Percentiles rank a stretch among this genome's conserved stretches.
phyloP scores from a whole-genome alignment of 1,139 yeast species.

The Diutina mesorugosa region DNA sequence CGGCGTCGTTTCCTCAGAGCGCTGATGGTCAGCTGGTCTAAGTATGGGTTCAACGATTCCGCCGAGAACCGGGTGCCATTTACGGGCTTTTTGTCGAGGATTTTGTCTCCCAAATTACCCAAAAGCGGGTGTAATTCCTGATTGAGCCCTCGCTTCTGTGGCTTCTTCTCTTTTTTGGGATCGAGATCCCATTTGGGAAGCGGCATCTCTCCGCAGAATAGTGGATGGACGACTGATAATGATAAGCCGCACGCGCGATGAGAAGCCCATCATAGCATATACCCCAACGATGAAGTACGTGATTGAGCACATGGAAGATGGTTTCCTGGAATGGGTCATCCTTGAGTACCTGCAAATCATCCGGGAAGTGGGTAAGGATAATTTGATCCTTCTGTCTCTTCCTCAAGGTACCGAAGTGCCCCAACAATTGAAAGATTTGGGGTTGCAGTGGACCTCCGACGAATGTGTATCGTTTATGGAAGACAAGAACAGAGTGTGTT shows the following conservation, averaged over 20 bases:
- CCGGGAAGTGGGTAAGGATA: slow-evolving; percentile 66
- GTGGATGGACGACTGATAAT: neutral
- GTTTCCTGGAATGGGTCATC: slow-evolving; percentile 91
- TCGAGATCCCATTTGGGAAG: neutral
- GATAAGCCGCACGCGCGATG: neutral
- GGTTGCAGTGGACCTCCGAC: slow-evolving; percentile 70
- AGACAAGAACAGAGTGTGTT: slow-evolving; percentile 49
- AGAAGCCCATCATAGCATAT: neutral
- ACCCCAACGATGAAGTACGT: slow-evolving; percentile 57
- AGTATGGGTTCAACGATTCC: slow-evolving; percentile 45
- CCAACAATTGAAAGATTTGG: slow-evolving; percentile 38
- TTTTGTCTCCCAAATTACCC: slow-evolving; percentile 13
- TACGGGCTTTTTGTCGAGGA: slow-evolving; percentile 15
- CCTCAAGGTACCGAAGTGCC: slow-evolving; percentile 68
- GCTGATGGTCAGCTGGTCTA: slow-evolving; percentile 24
- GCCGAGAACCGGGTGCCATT: slow-evolving; percentile 25
- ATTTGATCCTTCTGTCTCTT: slow-evolving; percentile 67
- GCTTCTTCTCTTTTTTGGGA: neutral
- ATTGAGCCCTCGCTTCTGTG: neutral
- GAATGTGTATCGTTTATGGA: slow-evolving; percentile 46
- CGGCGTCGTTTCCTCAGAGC: slow-evolving; percentile 9
- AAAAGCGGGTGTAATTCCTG: slow-evolving; percentile 52
- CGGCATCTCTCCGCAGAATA: neutral
- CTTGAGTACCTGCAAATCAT: slow-evolving; percentile 79
- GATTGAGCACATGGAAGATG: slow-evolving; percentile 95